Percentiles rank a stretch among this genome's conserved stretches.
Evolutionary conservation across 495 filamentous ascomycete species (phyloP).

Genomic region (Talaromyces ruber): DNA sequence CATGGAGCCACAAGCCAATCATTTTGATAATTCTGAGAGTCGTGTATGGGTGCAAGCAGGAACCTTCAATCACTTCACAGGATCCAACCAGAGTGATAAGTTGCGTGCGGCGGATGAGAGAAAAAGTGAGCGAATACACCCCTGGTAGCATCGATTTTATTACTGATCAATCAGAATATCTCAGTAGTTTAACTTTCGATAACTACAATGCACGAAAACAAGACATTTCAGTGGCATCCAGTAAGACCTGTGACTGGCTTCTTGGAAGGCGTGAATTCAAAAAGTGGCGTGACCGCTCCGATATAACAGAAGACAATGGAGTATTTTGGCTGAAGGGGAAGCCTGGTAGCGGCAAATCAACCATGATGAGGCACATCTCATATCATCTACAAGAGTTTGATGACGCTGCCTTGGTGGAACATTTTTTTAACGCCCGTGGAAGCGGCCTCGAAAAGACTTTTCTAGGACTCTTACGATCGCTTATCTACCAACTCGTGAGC

Average conservation of each 20-base stretch:
- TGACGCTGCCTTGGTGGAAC: constrained; percentile 9
- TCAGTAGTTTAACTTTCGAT: constrained; percentile 18
- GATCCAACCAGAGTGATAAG: too few relatives aligned
- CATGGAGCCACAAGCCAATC: too few relatives aligned
- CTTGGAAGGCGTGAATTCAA: constrained; percentile 25
- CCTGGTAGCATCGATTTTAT: too few relatives aligned
- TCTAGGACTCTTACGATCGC: constrained; percentile 47
- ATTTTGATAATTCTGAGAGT: too few relatives aligned
- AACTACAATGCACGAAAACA: constrained; percentile 17
- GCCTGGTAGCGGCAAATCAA: constrained; percentile 17
- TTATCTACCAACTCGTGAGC: constrained; percentile 27
- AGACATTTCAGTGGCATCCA: constrained; percentile 16
- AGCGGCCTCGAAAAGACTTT: constrained; percentile 38
- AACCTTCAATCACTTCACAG: too few relatives aligned
- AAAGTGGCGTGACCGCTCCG: constrained; percentile 32
- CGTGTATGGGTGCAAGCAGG: too few relatives aligned
- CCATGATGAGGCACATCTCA: constrained; percentile 13
- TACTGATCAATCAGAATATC: neutral
- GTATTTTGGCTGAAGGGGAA: constrained; percentile 18
- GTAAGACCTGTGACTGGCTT: constrained; percentile 46
- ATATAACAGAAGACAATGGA: constrained; percentile 22
- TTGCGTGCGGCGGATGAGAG: too few relatives aligned
- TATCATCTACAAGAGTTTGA: constrained; percentile 4
- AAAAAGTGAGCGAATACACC: too few relatives aligned
- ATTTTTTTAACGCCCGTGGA: constrained; percentile 46